Base-by-base conservation (phyloP, 2,329 filamentous ascomycete genomes). In the Fusarium palustre region DNA sequence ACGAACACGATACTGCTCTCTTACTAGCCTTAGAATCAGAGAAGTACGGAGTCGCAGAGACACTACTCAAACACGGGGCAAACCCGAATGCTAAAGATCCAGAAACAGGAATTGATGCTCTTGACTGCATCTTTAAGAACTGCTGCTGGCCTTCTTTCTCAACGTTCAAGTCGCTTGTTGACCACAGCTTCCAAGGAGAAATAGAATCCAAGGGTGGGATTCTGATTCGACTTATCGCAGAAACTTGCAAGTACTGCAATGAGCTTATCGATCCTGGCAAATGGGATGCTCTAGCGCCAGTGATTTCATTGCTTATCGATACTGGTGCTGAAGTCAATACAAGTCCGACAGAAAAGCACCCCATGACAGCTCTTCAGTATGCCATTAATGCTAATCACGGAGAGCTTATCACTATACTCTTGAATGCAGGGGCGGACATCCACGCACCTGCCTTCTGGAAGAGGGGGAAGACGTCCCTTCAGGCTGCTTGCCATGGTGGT, bases 331-430 rank as follows among this genome's bases (percentile, higher is more conserved):
- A 13, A 13, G 50, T 54, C 5, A 43, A 53, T 8, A 4, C 6
- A 16, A 1, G 18, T 7, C 1, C 38, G 1, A 54, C 39, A 7
- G 16, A 25, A 7, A 1, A 20, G 7, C 3, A 1, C 15, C 39
- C 50, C 1, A 3, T 54, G 39, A 45, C 50, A 34, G 38, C 50
- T 15, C 22, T 54, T 7, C 50, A 54, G 7, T 20, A 20, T 45
- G 50, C 22, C 5, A 13, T 28, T 9, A 5, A 55, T 18, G 9
- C 5, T 13, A 7, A 22, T 10, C 4, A 18, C 5, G 10, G 18
- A 12, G 39, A 36, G 9, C 18, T 55, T 12, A 13, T n/a, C 1
- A 5, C 11, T 16, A 9, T 10, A 0, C 41, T 46, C 7, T 13
- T 46, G 1, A 13, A 1, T 0, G 39, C 22, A 20, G 52, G 52